These are phyloP conservation scores for Bisporella sp. DNA, from an alignment of 2,329 filamentous ascomycete genomes.

Conservation along the genomic window DNA sequence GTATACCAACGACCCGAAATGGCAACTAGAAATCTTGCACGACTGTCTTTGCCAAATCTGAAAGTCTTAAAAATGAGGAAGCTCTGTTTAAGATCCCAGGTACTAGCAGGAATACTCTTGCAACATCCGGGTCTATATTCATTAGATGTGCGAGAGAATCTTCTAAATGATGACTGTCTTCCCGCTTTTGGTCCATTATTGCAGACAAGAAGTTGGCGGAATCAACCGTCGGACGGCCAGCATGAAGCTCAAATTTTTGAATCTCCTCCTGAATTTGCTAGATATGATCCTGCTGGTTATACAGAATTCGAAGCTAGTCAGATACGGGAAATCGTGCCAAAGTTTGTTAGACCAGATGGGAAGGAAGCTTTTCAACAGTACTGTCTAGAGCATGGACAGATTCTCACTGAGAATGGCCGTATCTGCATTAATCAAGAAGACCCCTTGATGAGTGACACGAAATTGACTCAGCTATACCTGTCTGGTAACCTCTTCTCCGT, in stretches of 20 bases:
- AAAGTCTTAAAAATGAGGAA: background rate
- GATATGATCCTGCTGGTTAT: background rate
- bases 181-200: background rate
- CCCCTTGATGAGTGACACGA: slow-evolving; percentile 28
- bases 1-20: background rate
- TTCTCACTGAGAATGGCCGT: too few species aligned
- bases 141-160: background rate
- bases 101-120: background rate
- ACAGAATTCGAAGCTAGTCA: too few species aligned
- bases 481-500: slow-evolving; percentile 42
- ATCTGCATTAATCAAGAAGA: too few species aligned
- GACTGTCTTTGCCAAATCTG: background rate
- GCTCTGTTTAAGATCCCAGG: background rate
- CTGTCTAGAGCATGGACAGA: background rate
- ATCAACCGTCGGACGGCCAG: background rate
- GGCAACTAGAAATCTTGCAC: background rate
- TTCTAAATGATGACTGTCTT: background rate
- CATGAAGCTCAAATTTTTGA: background rate
- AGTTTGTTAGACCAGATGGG: slow-evolving; percentile 5
- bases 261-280: background rate
- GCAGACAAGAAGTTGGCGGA: background rate
- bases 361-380: background rate
- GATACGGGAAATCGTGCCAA: too few species aligned
- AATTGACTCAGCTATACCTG: slow-evolving; percentile 48
- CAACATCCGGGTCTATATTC: background rate